Evolutionary conservation across 768 basidiomycete species (phyloP).

Genomic region (Panus rudis): DNA sequence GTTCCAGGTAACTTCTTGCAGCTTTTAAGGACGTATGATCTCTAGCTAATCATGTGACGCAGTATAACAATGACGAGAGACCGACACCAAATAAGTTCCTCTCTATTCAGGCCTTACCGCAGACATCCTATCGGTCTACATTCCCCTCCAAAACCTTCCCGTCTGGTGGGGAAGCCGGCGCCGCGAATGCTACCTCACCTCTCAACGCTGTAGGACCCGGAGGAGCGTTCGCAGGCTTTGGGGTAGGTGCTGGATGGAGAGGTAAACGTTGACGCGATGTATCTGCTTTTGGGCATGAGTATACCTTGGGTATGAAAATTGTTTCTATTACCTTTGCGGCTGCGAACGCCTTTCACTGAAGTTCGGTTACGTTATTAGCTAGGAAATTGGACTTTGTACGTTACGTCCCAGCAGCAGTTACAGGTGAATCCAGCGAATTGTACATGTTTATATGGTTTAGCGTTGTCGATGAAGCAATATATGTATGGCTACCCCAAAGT

Average conservation of each 20-base stretch:
- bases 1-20: conserved; percentile 61
- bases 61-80: conserved; percentile 87
- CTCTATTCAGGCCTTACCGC: conserved; percentile 65
- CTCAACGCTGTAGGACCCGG: conserved; percentile 20
- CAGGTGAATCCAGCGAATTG: no score
- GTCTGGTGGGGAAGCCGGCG: no score
- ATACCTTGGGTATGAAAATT: not conserved
- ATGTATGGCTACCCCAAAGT: no score
- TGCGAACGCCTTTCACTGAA: no score
- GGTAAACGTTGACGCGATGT: conserved; percentile 17
- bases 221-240: conserved; percentile 43
- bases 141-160: conserved; percentile 34
- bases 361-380: no score
- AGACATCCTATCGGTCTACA: conserved; percentile 57
- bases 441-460: no score
- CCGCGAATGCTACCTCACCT: conserved; percentile 16
- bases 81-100: conserved; percentile 79
- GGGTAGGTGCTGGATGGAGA: conserved; percentile 32
- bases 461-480: no score
- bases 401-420: no score
- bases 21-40: not conserved
- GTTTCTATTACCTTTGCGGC: no score
- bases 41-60: not conserved
- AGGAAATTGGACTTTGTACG: no score
- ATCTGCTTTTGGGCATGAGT: no score